Evolutionary conservation across 257 asterid species (phyloP).

Genomic region (Osmanthus fragrans): DNA sequence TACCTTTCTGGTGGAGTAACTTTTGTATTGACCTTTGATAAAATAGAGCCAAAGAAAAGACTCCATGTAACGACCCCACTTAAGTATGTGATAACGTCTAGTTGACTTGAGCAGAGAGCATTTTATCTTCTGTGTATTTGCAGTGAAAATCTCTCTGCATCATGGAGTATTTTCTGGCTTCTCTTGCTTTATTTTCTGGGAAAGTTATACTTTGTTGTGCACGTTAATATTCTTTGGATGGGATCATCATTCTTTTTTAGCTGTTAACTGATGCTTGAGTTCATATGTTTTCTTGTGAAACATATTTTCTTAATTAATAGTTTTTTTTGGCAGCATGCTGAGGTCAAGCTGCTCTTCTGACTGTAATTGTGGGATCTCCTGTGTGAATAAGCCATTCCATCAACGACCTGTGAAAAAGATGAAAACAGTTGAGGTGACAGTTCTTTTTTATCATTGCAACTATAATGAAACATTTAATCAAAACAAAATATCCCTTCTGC

Average conservation of each 20-base stretch:
- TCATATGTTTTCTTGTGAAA: conserved; percentile 7
- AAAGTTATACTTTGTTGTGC: neutral
- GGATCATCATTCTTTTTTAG: neutral
- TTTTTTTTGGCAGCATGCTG: conserved; percentile 57
- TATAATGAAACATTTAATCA: neutral
- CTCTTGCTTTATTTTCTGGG: neutral
- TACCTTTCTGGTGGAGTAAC: neutral
- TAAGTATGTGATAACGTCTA: neutral
- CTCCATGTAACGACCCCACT: neutral
- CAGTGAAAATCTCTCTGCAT: neutral
- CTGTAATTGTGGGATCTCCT: conserved; percentile 85
- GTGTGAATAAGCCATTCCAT: conserved; percentile 90
- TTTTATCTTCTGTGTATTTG: neutral
- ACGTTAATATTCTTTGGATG: conserved; percentile 16
- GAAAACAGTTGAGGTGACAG: conserved; percentile 75
- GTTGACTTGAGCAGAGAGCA: neutral
- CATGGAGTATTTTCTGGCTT: neutral
- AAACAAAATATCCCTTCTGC: neutral
- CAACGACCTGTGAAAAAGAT: conserved; percentile 84
- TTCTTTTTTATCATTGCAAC: conserved; percentile 16
- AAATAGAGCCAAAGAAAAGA: neutral
- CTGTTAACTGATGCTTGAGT: conserved; percentile 16
- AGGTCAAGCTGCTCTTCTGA: conserved; percentile 86
- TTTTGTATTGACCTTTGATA: neutral
- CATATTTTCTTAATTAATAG: conserved; percentile 25